Evolutionary conservation across 495 filamentous ascomycete genomes (phyloP).

Genomic region (Penicillium crystallinum): DNA sequence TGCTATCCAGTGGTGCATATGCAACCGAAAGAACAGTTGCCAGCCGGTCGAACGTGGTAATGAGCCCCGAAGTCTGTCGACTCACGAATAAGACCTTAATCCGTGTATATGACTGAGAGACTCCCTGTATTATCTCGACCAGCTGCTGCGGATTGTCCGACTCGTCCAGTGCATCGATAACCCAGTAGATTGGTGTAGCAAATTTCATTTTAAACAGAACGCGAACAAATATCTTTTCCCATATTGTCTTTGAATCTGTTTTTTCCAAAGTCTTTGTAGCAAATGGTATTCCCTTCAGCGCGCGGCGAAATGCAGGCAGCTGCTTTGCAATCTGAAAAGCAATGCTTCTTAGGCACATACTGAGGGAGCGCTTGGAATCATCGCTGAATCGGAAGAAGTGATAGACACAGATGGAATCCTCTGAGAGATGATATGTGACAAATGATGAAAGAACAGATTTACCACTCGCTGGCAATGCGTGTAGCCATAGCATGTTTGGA

Average conservation of each 20-base stretch:
- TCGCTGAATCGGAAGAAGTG: constrained; percentile 1
- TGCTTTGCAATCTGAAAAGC: constrained; percentile 6
- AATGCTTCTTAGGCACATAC: not conserved
- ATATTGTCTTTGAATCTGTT: not conserved
- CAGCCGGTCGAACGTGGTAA: not conserved
- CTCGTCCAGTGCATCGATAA: constrained; percentile 9
- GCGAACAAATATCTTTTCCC: not conserved
- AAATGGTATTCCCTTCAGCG: not conserved
- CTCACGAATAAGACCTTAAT: constrained; percentile 3
- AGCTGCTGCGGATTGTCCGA: not conserved
- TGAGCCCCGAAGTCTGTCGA: not conserved
- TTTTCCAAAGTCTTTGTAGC: not conserved
- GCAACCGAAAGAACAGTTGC: not conserved
- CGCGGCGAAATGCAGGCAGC: not conserved
- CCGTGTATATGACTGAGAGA: not conserved
- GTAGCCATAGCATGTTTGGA: not conserved
- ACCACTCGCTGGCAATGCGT: not conserved
- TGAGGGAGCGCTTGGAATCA: not conserved
- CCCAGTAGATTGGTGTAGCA: not conserved
- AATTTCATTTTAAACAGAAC: not conserved
- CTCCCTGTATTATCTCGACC: not conserved
- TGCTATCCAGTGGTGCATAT: not conserved
- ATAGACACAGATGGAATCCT: not conserved
- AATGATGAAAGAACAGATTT: constrained; percentile 7
- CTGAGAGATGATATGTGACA: not conserved